Evolutionary conservation across 164 flowering plant genomes (phyloP), one percentile per base, ranked within the genome.

Genomic region (Tetrastigma voinierianum): DNA sequence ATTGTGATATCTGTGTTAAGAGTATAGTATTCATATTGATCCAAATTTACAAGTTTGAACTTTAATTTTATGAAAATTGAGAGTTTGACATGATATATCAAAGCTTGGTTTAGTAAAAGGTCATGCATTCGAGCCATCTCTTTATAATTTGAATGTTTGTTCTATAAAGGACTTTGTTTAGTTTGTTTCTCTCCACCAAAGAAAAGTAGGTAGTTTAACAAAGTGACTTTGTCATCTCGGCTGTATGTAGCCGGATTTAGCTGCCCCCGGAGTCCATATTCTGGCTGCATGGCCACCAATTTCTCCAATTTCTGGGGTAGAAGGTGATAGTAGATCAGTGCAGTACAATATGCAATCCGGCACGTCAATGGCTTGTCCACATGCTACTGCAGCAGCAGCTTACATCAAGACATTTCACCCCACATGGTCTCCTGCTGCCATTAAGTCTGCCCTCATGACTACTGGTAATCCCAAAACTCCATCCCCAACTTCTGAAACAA

Each of bases 341-440:
- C 7, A 16, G 1, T 78, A 62, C 69, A 71, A 74, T 24, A 71
- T 78, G 15, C 49, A 67, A 14, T 81, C 80, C 0, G 78, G 82
- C 21, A 81, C 80, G 32, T 81, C 84, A 1, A 76, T 77, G 79
- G 57, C 84, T 54, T 76, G 81, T 61, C 78, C 84, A 6, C 84
- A 78, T 52, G 84, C 64, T 15, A 65, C 66, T 13, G 81, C 60
- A 9, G 73, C 59, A 0, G 79, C 81, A 18, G 75, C 79, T 0
- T 80, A 72, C n/a, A 64, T 81, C 56, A 78, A 78, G 63, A 64
- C 82, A 3, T 61, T 64, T 10, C 73, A 73, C 59, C 78, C 82
- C 19, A 51, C 58, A 13, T 81, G 84, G 84, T 75, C 81, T 19
- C 84, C 81, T 9, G 75, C 84, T 2, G 80, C 78, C n/a, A 70